Conservation (phyloP, 2,329 filamentous ascomycete species). For the Pseudofabraea citricarpa region DNA sequence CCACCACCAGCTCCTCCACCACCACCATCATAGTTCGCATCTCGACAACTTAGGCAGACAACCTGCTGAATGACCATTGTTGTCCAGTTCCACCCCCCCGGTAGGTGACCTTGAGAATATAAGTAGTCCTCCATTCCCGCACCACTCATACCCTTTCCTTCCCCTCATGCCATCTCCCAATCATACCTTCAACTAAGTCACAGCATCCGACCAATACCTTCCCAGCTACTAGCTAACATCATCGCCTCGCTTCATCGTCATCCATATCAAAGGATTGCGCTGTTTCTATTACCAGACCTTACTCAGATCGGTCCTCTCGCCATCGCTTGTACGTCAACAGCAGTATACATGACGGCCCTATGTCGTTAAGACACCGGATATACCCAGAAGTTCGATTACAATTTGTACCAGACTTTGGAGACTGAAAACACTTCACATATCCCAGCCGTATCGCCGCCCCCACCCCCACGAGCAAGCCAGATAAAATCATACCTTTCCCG, state of each 20-base stretch:
- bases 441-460: constrained; percentile 9
- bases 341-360: constrained; percentile 23
- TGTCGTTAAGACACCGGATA: constrained; percentile 24
- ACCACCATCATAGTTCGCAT: background rate
- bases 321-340: constrained; percentile 9
- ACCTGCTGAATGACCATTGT: constrained; percentile 2
- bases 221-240: background rate
- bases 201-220: background rate
- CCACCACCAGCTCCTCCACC: background rate
- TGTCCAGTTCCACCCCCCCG: background rate
- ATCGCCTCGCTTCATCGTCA: too few relatives aligned
- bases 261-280: background rate
- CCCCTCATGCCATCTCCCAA: background rate
- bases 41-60: constrained; percentile 7
- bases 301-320: background rate
- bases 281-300: background rate
- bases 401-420: constrained; percentile 24
- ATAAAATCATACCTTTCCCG: constrained; percentile 4
- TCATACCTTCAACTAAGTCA: background rate
- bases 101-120: constrained; percentile 9
- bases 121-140: constrained; percentile 10
- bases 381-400: constrained; percentile 20
- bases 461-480: constrained; percentile 9
- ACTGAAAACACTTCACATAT: constrained; percentile 18
- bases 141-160: constrained; percentile 10